Evolutionary conservation across 495 filamentous ascomycete species (phyloP), one percentile per base, ranked within the genome.

Genomic region (Hypoxylon intermedium): DNA sequence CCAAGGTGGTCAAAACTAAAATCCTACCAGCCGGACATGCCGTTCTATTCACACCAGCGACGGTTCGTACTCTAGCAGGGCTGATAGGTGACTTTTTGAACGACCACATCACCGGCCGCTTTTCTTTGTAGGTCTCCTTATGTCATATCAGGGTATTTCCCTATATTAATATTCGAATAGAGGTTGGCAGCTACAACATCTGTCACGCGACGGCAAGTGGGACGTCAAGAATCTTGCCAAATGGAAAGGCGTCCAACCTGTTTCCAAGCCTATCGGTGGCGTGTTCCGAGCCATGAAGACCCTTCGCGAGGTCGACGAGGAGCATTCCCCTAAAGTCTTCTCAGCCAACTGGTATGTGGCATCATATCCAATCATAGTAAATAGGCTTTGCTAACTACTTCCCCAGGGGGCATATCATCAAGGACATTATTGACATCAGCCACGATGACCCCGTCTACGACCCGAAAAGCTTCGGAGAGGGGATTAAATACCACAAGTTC

Each of bases 171-270:
- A 18, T 43, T 13, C 9, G n/a, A 41, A 44, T 45, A 71, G 68
- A 4, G 90, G 87, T 12, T 98, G 93, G 93, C 93, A 98, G 75
- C 77, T 97, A 13, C 87, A 91, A 65, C 85, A 91, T 69, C 83
- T 98, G 19, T 88, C 87, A 31, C 89, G 87, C 2, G 89, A 90
- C 51, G 92, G 93, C 9, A 98, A 98, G 76, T 97, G 93, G 93
- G 93, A 97, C 69, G 90, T 98, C 54, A 97, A 98, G 78, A 98
- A 98, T 71, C 84, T 97, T 9, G 86, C 81, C 52, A 97, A 97
- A 65, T 98, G 93, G 93, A 80, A 89, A 62, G 83, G 84, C 23
- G 88, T 95, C 0, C 71, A 75, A 6, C 87, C 92, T 1, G 89
- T 96, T 16, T 94, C 91, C 1, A 79, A 82, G 18, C 85, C 87